Evolutionary conservation across 169 alveolate species (phyloP).

Genomic region (Neospora caninum): DNA sequence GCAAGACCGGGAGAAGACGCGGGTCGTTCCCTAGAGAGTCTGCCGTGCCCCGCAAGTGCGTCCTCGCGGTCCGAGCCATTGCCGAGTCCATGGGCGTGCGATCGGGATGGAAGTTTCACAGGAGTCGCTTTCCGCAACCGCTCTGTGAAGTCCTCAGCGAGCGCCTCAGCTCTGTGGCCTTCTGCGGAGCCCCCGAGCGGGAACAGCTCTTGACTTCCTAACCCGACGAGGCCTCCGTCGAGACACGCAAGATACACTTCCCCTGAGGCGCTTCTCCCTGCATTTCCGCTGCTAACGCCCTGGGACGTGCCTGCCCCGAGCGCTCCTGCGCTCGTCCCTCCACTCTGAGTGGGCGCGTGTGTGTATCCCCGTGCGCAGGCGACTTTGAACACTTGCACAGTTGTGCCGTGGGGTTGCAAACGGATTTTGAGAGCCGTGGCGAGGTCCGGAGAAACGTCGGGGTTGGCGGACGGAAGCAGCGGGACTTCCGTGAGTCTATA

Average conservation of each 20-base stretch:
- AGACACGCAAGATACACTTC: slow-evolving; percentile 8
- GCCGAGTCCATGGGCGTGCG: background rate
- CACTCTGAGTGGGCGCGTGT: background rate
- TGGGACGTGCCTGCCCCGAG: background rate
- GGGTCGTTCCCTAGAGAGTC: background rate
- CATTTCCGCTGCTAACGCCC: background rate
- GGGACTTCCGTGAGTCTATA: slow-evolving; percentile 1
- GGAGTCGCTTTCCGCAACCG: background rate
- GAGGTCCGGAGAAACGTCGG: slow-evolving; percentile 36
- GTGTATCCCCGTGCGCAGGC: slow-evolving; percentile 59
- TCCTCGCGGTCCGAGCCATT: background rate
- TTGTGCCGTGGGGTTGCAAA: slow-evolving; percentile 44
- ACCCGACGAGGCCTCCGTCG: slow-evolving; percentile 4
- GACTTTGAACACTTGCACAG: slow-evolving; percentile 50
- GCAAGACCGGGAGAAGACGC: background rate
- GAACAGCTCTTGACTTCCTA: slow-evolving; percentile 19
- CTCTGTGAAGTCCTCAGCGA: background rate
- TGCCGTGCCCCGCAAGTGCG: background rate
- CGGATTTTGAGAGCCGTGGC: slow-evolving; percentile 46
- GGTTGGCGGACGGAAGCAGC: background rate
- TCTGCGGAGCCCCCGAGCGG: slow-evolving; percentile 30
- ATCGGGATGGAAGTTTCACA: background rate
- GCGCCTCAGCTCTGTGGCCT: slow-evolving; percentile 1
- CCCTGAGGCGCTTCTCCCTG: background rate
- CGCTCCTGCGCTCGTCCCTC: background rate